Evolutionary conservation across 176 grass and related monocot genomes (phyloP).

Genomic region (Themeda triandra): DNA sequence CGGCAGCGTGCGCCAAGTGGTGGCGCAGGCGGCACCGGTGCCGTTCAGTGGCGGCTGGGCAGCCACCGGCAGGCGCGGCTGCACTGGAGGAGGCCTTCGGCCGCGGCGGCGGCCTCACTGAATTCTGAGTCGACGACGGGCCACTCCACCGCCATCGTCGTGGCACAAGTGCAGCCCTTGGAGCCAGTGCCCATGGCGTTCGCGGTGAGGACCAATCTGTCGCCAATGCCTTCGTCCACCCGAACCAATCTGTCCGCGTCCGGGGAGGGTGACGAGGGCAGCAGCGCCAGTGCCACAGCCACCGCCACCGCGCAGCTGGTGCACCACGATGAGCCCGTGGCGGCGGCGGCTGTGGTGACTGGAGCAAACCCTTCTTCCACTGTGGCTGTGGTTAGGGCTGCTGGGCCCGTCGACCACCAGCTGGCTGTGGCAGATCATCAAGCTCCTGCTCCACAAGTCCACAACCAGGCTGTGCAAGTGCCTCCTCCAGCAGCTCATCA

Average conservation of each 20-base stretch:
- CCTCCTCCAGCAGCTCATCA: background rate
- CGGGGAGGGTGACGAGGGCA: background rate
- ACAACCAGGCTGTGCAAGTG: too few species aligned
- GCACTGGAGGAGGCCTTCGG: background rate
- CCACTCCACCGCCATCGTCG: background rate
- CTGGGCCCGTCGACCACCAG: background rate
- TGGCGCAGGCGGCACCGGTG: too few species aligned
- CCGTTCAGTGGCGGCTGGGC: background rate
- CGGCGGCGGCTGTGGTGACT: background rate
- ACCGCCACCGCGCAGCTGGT: background rate
- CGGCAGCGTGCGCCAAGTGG: background rate
- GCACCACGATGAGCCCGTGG: background rate
- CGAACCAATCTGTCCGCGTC: background rate
- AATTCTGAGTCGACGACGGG: background rate
- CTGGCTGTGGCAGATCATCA: too few species aligned
- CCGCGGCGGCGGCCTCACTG: background rate
- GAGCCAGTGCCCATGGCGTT: background rate
- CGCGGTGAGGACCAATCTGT: background rate
- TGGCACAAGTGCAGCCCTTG: background rate
- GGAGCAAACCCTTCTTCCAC: background rate
- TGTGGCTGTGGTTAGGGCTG: background rate
- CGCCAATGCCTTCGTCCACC: background rate
- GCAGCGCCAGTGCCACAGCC: background rate
- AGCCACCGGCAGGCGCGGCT: conserved; percentile 23
- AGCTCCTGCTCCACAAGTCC: background rate